These are phyloP conservation scores for Dioscorea zingiberensis DNA, from an alignment of 106 monocot genomes.

Conservation along the genomic window DNA sequence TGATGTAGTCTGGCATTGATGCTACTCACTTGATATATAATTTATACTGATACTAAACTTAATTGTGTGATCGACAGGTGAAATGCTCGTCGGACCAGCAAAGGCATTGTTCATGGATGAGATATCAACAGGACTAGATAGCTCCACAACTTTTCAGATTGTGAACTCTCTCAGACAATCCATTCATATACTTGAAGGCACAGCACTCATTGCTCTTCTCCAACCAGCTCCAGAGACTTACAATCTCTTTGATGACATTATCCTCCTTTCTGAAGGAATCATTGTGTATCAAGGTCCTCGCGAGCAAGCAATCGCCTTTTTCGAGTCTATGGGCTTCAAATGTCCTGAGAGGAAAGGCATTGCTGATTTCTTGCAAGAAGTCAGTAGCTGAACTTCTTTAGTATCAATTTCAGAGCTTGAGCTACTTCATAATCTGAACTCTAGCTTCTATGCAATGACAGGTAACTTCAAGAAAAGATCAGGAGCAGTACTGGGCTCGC, in stretches of 20 bases:
- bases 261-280: constrained; percentile 61
- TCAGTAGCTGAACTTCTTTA: too few species aligned
- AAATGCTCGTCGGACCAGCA: constrained; percentile 68
- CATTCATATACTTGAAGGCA: constrained; percentile 53
- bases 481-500: constrained; percentile 36
- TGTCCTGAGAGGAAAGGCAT: constrained; percentile 32
- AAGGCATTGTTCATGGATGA: constrained; percentile 69
- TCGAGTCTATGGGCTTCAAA: constrained; percentile 31
- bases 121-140: constrained; percentile 61
- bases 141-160: constrained; percentile 60
- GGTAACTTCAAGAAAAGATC: constrained; percentile 45
- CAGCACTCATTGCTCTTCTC: constrained; percentile 52
- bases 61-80: constrained; percentile 29
- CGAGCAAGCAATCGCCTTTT: constrained; percentile 48
- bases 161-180: constrained; percentile 54
- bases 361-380: constrained; percentile 30
- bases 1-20: too few species aligned
- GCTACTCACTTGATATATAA: too few species aligned
- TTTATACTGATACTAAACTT: not conserved
- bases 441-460: not conserved
- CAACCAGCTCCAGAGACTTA: constrained; percentile 71
- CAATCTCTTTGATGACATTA: constrained; percentile 58
- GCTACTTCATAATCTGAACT: too few species aligned
- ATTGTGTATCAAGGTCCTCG: constrained; percentile 60
- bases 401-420: too few species aligned